Conservation (phyloP, 805 yeast species). For the Metschnikowia gelsemii region DNA sequence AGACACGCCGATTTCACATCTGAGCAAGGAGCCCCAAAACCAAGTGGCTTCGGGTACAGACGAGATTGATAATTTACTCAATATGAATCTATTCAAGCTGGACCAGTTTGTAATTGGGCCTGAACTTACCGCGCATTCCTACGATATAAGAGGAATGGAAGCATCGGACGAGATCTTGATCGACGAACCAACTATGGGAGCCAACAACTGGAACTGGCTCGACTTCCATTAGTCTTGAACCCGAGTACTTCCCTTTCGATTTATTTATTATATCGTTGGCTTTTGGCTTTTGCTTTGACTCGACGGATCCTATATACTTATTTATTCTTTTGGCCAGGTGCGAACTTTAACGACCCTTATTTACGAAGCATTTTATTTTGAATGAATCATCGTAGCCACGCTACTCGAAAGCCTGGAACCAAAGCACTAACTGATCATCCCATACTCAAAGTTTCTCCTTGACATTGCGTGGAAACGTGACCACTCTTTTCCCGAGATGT, state of each 20-base stretch:
- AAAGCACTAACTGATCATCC: too few species aligned
- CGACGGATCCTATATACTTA: not conserved
- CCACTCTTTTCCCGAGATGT: slow-evolving; percentile 13
- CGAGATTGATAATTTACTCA: slow-evolving; percentile 41
- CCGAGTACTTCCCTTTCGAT: not conserved
- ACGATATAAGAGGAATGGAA: slow-evolving; percentile 24
- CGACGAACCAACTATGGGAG: slow-evolving; percentile 20
- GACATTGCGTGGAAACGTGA: slow-evolving; percentile 12
- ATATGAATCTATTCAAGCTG: slow-evolving; percentile 39
- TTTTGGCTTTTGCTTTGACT: not conserved
- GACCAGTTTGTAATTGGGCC: slow-evolving; percentile 31
- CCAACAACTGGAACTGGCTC: slow-evolving; percentile 40
- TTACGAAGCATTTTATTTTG: too few species aligned
- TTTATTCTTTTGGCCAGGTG: too few species aligned
- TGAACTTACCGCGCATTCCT: slow-evolving; percentile 10
- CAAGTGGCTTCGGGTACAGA: slow-evolving; percentile 26
- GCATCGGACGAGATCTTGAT: slow-evolving; percentile 36
- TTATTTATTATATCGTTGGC: not conserved
- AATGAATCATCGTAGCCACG: too few species aligned
- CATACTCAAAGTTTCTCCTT: too few species aligned
- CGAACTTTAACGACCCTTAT: too few species aligned
- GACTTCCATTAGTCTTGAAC: slow-evolving; percentile 26
- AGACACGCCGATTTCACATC: slow-evolving; percentile 4
- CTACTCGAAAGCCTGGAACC: too few species aligned
- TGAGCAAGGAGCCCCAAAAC: slow-evolving; percentile 5